Base-by-base conservation (phyloP, 2,329 filamentous ascomycete genomes). In the Fusarium succisae region DNA sequence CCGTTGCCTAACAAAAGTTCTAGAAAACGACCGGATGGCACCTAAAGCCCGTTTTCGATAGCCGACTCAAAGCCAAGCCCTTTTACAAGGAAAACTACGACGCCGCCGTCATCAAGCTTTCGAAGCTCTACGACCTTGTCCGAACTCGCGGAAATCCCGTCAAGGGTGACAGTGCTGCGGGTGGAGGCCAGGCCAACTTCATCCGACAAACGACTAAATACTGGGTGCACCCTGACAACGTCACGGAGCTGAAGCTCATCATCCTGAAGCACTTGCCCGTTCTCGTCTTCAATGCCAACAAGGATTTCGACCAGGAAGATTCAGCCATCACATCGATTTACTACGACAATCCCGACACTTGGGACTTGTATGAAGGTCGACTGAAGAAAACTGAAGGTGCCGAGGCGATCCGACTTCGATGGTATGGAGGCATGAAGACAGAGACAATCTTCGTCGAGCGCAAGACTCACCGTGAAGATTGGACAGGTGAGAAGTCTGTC, bases 1-100 rank as follows among this genome's bases (percentile, higher is more conserved):
- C 20, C 14, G 8, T 56, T 44, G n/a, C 53, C 76, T 81, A 70
- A 81, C 74, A n/a, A 48, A 39, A 45, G 20, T 38, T 48, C 26
- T 79, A 96, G 93, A 99, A 99, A 94, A 88, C 93, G 87, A 99
- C 96, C 1, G 89, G 91, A 69, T 98, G 96, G 95, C 91, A 96
- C 80, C 90, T 99, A 39, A 95, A 93, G 79, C 96, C 96, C 38
- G 94, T 97, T n/a, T 99, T 99, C 83, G 96, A 97, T 66, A 92
- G 95, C 47, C 91, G 96, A 66, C 90, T 99, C 80, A 97, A 97
- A 84, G 94, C 95, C 51, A 98, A 98, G 82, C 96, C 96, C 1
- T 99, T 99, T 84, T 99, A 98, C 88, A 97, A 97, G 82, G 96
- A 98, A 81, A 98, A 99, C 84, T 98, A 98, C 84, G 96, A 99